Base-by-base conservation (phyloP, 305 asterid genomes). In the Solanum hybrid region DNA sequence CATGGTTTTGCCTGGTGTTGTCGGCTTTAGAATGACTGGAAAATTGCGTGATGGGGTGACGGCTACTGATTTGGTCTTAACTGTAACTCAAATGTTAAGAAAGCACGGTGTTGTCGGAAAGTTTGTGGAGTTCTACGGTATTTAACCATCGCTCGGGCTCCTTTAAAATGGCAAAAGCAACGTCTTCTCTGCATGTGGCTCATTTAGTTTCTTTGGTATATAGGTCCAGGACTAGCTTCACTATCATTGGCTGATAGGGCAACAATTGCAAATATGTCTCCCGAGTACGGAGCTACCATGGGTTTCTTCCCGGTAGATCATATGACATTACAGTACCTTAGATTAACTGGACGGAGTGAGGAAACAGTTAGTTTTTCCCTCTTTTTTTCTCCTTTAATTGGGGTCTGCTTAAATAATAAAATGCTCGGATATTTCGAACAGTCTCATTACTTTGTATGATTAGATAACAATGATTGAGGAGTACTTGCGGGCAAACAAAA, bases 271-370 rank as follows among this genome's bases (percentile, higher is more conserved):
- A 96, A 96, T 86, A 96, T 96, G 99, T 94, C 99, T 75, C 99
- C 99, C 0, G 99, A 96, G 93, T 95, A 96, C 89, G 99, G 99
- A 75, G 99, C 99, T 83, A 96, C 99, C 92, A 96, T 96, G 99
- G 98, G 98, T 73, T 95, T 96, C 94, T 96, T 95, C 94, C 98
- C 98, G 9, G 98, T 95, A 72, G 98, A 96, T 92, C 97, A 95
- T 90, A 95, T 96, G 83, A 97, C 99, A 0, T 92, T 96, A 81
- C 95, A 96, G 76, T 96, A 96, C 90, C 95, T 96, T 77, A 95
- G 91, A 83, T 92, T 96, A 87, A 96, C 99, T 81, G 99, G 98
- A 91, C 94, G 99, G 93, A 96, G 93, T 86, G 96, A 95, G 90
- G 98, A 96, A n/a, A 92, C 92, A 13, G 95, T 92, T 38, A 87